Evolutionary conservation across 2,329 filamentous ascomycete genomes (phyloP), one percentile per base, ranked within the genome.

Genomic region (Cladosporium sp.): DNA sequence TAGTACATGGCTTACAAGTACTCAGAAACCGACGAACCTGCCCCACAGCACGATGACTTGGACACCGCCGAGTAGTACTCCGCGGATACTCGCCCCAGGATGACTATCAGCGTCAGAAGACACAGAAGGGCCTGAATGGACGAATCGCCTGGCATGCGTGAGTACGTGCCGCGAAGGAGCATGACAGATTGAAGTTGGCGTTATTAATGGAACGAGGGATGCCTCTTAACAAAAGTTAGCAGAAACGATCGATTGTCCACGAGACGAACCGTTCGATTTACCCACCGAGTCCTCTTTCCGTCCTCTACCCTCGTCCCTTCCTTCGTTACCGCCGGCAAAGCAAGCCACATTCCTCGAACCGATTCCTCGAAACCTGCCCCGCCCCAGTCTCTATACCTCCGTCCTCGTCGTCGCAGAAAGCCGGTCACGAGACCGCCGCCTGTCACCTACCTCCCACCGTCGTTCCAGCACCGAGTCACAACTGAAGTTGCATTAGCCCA

Each of bases 41-140:
- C 90, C 62, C 87, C 90, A 62, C 87, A 86, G 67, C 91, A 96
- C 70, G 94, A 99, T 74, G 94, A 99, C 71, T 84, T 97, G 72
- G 94, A 99, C 74, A 92, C 94, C 71, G 93, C 92, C 69, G 94
- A 97, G 78, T 86, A 80, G 73, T 57, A 53, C 55, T 49, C 36
- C 36, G 37, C 44, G 17, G 54, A 25, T 45, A 20, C 32, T 32
- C 28, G 34, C 32, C 22, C 20, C 34, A 39, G 34, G 28, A 53
- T 24, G 25, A 28, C 32, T 24, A 28, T n/a, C 48, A 34, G 48
- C 50, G 20, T 39, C 25, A 53, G 25, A 53, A 42, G 39, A 24
- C 39, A 24, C 22, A 34, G 20, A 55, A 45, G 13, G 39, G 37
- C 17, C 39, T 35, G 37, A 42, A 36, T 8, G 17, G 24, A 55